phyloP scores from a whole-genome alignment of 2,329 filamentous ascomycete genomes.

The Fusarium sp. region DNA sequence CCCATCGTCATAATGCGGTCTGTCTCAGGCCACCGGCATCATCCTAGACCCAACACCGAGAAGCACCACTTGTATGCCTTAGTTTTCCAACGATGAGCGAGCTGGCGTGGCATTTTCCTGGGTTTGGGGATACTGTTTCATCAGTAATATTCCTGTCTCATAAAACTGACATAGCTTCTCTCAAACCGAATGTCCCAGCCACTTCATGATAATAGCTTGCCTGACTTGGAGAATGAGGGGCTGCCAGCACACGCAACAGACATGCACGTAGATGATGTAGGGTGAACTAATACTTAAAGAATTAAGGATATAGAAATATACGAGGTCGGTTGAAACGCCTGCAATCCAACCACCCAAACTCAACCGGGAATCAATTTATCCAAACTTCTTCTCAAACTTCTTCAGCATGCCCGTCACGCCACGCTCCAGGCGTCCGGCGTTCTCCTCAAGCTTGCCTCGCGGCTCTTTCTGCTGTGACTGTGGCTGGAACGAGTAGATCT shows the following conservation, averaged over 20 bases:
- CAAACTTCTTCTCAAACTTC: constrained; percentile 83
- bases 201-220: neutral
- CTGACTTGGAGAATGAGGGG: neutral
- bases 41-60: neutral
- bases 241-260: neutral
- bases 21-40: constrained; percentile 6
- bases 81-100: neutral
- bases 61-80: neutral
- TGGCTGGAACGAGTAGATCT: constrained; percentile 52
- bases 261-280: neutral
- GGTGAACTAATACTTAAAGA: neutral
- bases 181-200: neutral
- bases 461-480: constrained; percentile 58
- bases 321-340: neutral
- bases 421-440: constrained; percentile 75
- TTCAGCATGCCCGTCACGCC: constrained; percentile 79
- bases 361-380: constrained; percentile 47
- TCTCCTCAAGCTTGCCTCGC: constrained; percentile 70
- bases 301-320: constrained; percentile 23
- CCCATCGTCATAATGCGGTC: neutral
- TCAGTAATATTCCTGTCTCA: neutral
- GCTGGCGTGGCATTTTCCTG: neutral
- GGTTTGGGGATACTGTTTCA: neutral
- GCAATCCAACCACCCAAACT: constrained; percentile 15
- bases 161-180: neutral